Percentiles rank a stretch among this genome's conserved stretches.
These are phyloP conservation scores for Diaporthe humulicola DNA, from an alignment of 2,329 filamentous ascomycete genomes.

Conservation along the genomic window DNA sequence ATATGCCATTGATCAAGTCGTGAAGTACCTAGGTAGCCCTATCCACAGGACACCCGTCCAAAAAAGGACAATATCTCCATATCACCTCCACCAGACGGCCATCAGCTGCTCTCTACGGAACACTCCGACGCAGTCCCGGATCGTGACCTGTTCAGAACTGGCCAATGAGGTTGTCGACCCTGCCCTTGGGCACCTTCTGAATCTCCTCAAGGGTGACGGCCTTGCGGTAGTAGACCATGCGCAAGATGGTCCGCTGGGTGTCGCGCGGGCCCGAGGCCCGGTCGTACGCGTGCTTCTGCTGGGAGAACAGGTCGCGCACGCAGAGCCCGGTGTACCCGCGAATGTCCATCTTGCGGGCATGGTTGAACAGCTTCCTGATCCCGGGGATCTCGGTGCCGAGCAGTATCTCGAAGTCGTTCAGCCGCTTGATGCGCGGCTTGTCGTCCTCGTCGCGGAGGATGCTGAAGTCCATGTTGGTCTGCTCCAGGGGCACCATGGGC, in stretches of 20 bases:
- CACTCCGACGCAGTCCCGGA: no score
- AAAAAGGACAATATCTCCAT: background rate
- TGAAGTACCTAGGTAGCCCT: background rate
- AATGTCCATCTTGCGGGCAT: constrained; percentile 1
- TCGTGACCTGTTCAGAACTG: background rate
- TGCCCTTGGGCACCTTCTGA: constrained; percentile 5
- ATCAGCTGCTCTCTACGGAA: background rate
- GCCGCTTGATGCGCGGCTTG: background rate
- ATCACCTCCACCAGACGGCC: background rate
- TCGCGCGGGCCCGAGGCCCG: no score
- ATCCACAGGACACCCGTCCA: background rate
- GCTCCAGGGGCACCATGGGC: background rate
- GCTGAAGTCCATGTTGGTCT: constrained; percentile 33
- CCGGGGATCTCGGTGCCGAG: background rate
- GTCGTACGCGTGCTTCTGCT: constrained; percentile 21
- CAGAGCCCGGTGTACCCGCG: background rate
- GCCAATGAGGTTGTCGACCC: background rate
- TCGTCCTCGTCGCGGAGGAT: background rate
- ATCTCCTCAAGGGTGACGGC: constrained; percentile 21
- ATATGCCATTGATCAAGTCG: background rate
- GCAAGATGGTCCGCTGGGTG: background rate
- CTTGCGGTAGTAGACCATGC: constrained; percentile 1
- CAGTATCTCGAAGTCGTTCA: constrained; percentile 6
- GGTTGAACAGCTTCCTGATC: background rate
- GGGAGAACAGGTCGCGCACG: background rate